These are phyloP conservation scores for Zelopaecilomyces penicillatus DNA, from an alignment of 2,329 filamentous ascomycete genomes.

Conservation along the genomic window DNA sequence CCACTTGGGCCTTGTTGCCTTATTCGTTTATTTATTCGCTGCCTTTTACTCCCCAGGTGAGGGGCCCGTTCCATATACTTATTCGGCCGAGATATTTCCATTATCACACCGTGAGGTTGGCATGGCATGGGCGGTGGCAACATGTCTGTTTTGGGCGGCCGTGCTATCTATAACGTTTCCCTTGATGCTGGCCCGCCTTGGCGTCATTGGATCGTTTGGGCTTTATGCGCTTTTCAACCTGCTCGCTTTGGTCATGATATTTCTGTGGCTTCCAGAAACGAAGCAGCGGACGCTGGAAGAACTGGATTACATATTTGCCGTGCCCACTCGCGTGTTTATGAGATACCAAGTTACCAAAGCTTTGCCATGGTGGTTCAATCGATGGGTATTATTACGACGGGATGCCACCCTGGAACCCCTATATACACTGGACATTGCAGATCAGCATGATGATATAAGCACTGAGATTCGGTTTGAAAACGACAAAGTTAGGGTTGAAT, in stretches of 20 bases:
- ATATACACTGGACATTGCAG: constrained; percentile 31
- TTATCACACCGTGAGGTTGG: constrained; percentile 63
- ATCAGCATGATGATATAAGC: constrained; percentile 22
- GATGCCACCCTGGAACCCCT: constrained; percentile 31
- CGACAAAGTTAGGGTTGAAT: constrained; percentile 30
- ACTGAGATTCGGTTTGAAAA: constrained; percentile 25
- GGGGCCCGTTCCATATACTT: constrained; percentile 60
- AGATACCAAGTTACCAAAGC: constrained; percentile 48
- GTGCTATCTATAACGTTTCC: constrained; percentile 58
- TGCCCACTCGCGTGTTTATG: constrained; percentile 49
- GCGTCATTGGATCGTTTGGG: constrained; percentile 42
- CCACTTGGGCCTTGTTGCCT: constrained; percentile 38
- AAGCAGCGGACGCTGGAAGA: constrained; percentile 47
- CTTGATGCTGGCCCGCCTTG: constrained; percentile 38
- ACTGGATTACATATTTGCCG: constrained; percentile 53
- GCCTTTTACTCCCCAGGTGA: constrained; percentile 47
- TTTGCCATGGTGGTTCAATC: constrained; percentile 53
- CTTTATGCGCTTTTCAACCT: constrained; percentile 50
- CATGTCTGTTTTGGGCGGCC: constrained; percentile 52
- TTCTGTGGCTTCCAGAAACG: constrained; percentile 50
- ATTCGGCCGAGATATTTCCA: constrained; percentile 62
- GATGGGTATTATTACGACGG: constrained; percentile 46
- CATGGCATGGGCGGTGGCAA: constrained; percentile 62
- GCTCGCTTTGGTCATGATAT: constrained; percentile 46
- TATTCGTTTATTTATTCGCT: constrained; percentile 50